Conservation (phyloP, 768 basidiomycete genomes). For the Glaciozyma antarctica region DNA sequence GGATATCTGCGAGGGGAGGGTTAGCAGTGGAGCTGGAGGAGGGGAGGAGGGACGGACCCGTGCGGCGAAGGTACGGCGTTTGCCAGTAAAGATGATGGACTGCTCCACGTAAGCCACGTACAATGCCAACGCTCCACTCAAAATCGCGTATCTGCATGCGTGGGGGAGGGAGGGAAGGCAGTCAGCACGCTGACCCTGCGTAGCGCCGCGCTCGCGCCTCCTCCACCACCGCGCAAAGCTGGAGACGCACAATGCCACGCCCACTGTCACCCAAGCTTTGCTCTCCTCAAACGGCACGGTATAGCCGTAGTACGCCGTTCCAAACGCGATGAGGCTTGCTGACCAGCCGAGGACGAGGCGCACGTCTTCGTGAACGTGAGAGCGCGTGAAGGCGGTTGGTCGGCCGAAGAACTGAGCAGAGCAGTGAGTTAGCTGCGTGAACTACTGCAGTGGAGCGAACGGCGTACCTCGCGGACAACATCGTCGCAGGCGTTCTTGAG, state of each 20-base stretch:
- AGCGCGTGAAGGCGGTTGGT: constrained; percentile 75
- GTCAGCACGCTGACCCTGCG: neutral
- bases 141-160: constrained; percentile 56
- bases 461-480: constrained; percentile 70
- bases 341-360: constrained; percentile 79
- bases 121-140: constrained; percentile 62
- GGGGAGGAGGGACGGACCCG: constrained; percentile 48
- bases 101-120: constrained; percentile 83
- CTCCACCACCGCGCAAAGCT: neutral
- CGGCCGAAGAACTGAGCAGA: constrained; percentile 68
- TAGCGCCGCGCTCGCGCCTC: constrained; percentile 7
- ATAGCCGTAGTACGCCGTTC: constrained; percentile 75
- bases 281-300: constrained; percentile 69
- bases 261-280: constrained; percentile 68
- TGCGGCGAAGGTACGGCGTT: constrained; percentile 79
- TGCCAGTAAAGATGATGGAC: constrained; percentile 74
- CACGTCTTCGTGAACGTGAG: constrained; percentile 77
- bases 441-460: neutral
- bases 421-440: neutral
- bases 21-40: neutral
- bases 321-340: constrained; percentile 68
- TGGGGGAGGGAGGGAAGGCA: neutral
- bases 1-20: constrained; percentile 16
- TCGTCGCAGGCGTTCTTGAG: constrained; percentile 64
- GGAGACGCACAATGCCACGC: constrained; percentile 60